These are phyloP conservation scores for Musa schizocarpa DNA, from an alignment of 176 grass and related monocot species.

Conservation along the genomic window DNA sequence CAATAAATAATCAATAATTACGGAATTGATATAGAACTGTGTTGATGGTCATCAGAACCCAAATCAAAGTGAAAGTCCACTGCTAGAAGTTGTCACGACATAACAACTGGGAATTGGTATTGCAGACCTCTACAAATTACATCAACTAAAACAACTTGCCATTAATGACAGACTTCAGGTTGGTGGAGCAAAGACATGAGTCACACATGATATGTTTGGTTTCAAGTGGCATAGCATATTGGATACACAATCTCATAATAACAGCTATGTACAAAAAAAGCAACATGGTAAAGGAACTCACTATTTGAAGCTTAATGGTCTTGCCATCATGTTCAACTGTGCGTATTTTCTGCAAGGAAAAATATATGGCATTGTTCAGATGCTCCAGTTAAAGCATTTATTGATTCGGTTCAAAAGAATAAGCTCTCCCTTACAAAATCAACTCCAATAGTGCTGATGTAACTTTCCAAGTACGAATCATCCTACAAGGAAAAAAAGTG, in stretches of 20 bases:
- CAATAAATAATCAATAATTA: neutral
- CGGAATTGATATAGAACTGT: neutral
- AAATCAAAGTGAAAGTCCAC: too few relatives aligned
- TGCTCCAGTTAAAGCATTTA: too few relatives aligned
- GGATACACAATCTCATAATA: neutral
- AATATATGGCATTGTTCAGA: neutral
- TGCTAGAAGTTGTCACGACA: too few relatives aligned
- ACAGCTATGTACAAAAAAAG: neutral
- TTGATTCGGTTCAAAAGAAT: neutral
- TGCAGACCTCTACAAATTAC: too few relatives aligned
- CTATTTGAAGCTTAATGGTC: slow-evolving; percentile 10
- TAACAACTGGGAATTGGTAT: too few relatives aligned
- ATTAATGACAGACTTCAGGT: too few relatives aligned
- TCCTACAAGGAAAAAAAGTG: neutral
- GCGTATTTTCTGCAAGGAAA: slow-evolving; percentile 8
- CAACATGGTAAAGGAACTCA: neutral
- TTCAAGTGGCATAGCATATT: neutral
- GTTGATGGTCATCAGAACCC: too few relatives aligned
- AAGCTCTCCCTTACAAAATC: slow-evolving; percentile 2
- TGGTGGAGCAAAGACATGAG: too few relatives aligned
- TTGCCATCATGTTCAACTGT: slow-evolving; percentile 10
- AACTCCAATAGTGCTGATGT: slow-evolving; percentile 6
- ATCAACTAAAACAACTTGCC: too few relatives aligned
- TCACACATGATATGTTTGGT: too few relatives aligned
- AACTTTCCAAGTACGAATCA: slow-evolving; percentile 4